Percentiles rank a stretch among this genome's conserved stretches.
These are phyloP conservation scores for Capsicum rhomboideum DNA, from an alignment of 257 asterid species.

Conservation along the genomic window DNA sequence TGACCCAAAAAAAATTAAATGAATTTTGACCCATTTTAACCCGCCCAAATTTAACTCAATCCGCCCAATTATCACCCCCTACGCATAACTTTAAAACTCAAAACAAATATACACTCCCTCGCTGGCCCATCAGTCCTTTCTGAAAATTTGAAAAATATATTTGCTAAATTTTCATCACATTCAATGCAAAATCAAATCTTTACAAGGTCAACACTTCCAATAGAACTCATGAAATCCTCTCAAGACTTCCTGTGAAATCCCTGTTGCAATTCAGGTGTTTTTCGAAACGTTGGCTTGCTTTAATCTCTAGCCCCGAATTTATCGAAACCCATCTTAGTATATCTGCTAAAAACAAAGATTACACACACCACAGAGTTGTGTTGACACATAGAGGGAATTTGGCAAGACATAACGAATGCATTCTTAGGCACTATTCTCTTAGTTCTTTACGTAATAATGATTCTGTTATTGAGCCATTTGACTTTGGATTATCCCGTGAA, in stretches of 20 bases:
- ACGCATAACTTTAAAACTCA: too few relatives aligned
- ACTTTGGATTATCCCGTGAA: conserved; percentile 2
- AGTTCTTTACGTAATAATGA: conserved; percentile 24
- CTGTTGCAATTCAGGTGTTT: neutral
- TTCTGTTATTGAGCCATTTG: conserved; percentile 1
- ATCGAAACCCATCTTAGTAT: neutral
- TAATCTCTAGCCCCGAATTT: neutral
- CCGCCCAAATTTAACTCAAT: too few relatives aligned
- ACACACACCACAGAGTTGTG: neutral
- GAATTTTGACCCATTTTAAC: too few relatives aligned
- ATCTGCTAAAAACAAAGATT: neutral
- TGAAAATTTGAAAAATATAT: too few relatives aligned
- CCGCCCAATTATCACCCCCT: too few relatives aligned
- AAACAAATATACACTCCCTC: too few relatives aligned
- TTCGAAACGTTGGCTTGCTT: neutral
- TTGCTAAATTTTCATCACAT: too few relatives aligned
- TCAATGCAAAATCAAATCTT: neutral
- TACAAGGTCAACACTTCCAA: neutral
- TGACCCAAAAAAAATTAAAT: too few relatives aligned
- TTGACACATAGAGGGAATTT: too few relatives aligned
- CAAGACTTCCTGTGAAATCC: neutral
- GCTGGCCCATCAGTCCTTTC: too few relatives aligned
- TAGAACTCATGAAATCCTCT: neutral
- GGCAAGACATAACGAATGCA: too few relatives aligned
- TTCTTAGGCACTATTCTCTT: conserved; percentile 4